Evolutionary conservation across 2,329 filamentous ascomycete species (phyloP), one percentile per base, ranked within the genome.

Genomic region (Aspergillus glaucus): DNA sequence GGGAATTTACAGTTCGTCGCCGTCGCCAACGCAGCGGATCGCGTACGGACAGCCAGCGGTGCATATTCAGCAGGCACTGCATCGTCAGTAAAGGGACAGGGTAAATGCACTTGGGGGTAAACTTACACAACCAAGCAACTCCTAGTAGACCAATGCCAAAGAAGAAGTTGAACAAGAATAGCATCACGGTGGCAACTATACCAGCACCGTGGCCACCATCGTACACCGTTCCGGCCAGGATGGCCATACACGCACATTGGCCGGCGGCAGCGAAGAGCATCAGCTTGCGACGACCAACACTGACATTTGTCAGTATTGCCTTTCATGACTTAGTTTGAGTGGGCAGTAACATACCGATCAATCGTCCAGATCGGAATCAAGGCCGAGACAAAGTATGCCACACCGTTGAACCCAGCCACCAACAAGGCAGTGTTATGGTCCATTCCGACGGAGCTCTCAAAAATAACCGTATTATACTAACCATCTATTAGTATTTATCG

Each of bases 201-300:
- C 68, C 73, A 2, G 68, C 64, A 2, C 65, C 52, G 12, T 62
- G 61, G n/a, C 62, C 55, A 7, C 67, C 70, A 39, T 69, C 60
- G 8, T 63, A 69, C 0, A 75, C 69, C 0, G 74, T 75, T 7
- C 70, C 72, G 2, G 73, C 72, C 8, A 77, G 62, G 2, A 76
- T 61, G 9, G 69, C 70, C 74, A 78, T 77, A 50, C 74, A 77
- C 44, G 56, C 60, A 48, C 68, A 73, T 62, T 80, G 78, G 1
- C 77, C 77, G 2, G 71, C 67, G 0, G 76, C 74, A 1, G 76
- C 75, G 57, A 76, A 81, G 60, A 83, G 74, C 74, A 84, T 79
- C 62, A 83, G 70, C 58, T 80, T 81, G 7, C 80, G 70, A 4
- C 80, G 74, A 15, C 80, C 80, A n/a, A 66, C 55, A 10, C 60